Percentiles rank a stretch among this genome's conserved stretches.
These are phyloP conservation scores for Smittium mucronatum DNA, from an alignment of 371 early-diverging fungal species.

Conservation along the genomic window DNA sequence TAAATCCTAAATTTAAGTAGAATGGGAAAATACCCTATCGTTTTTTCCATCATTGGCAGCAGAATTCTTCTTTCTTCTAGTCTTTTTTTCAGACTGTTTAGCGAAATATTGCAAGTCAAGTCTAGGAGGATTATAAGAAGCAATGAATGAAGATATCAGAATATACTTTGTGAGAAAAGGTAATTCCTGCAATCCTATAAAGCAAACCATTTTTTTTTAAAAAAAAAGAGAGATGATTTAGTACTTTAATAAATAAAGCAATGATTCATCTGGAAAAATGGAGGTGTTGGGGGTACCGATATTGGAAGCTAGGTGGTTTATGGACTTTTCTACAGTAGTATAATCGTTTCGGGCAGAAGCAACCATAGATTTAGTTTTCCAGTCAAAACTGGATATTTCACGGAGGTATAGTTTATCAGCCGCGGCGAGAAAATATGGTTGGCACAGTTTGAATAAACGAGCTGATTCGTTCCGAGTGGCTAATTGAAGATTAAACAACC, in stretches of 20 bases:
- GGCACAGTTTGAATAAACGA: conserved; percentile 54
- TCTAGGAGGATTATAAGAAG: conserved; percentile 82
- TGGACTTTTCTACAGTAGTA: conserved; percentile 23
- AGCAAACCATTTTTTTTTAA: no score
- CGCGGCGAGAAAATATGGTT: conserved; percentile 63
- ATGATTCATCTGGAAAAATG: no score
- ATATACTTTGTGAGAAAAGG: conserved; percentile 72
- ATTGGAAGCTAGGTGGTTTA: conserved; percentile 19
- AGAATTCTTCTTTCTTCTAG: background rate
- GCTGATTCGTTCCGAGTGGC: conserved; percentile 40
- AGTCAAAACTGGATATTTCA: conserved; percentile 71
- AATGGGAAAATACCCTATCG: background rate
- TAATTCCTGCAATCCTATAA: conserved; percentile 32
- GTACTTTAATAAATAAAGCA: no score
- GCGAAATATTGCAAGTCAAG: conserved; percentile 78
- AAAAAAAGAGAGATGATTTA: no score
- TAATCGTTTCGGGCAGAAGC: conserved; percentile 31
- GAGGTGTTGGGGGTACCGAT: conserved; percentile 16
- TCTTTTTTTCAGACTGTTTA: conserved; percentile 17
- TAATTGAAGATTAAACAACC: no score
- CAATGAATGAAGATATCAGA: conserved; percentile 74
- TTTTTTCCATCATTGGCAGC: background rate
- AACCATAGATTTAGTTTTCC: conserved; percentile 39
- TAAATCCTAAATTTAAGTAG: no score
- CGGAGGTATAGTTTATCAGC: conserved; percentile 68